phyloP scores from a whole-genome alignment of 2,329 filamentous ascomycete species.

The Aspergillus eucalypticola region DNA sequence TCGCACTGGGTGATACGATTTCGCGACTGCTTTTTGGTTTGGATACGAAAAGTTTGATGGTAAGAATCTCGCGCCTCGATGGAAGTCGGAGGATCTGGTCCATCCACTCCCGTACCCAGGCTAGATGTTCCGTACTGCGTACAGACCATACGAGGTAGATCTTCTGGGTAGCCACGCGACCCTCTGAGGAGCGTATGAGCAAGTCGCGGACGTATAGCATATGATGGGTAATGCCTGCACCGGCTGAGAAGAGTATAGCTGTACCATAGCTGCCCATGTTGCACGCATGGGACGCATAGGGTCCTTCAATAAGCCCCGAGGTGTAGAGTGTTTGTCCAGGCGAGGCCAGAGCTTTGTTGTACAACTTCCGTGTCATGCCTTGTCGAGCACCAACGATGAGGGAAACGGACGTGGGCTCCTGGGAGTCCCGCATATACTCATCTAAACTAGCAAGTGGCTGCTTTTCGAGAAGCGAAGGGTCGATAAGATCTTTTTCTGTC shows the following conservation, averaged over 20 bases:
- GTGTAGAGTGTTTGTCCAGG: slow-evolving; percentile 54
- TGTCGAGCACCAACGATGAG: slow-evolving; percentile 62
- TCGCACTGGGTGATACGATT: slow-evolving; percentile 57
- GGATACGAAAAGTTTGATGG: slow-evolving; percentile 64
- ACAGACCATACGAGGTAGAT: slow-evolving; percentile 66
- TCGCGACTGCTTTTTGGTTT: slow-evolving; percentile 58
- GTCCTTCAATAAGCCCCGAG: slow-evolving; percentile 62
- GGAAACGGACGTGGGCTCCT: slow-evolving; percentile 48
- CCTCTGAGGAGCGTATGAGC: slow-evolving; percentile 52
- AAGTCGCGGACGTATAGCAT: slow-evolving; percentile 62
- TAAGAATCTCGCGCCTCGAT: slow-evolving; percentile 58
- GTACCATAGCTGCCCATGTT: slow-evolving; percentile 63
- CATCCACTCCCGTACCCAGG: slow-evolving; percentile 68
- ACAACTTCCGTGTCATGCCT: slow-evolving; percentile 64
- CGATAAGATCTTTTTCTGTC: slow-evolving; percentile 21
- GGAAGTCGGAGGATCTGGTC: slow-evolving; percentile 63
- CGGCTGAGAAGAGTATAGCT: slow-evolving; percentile 65
- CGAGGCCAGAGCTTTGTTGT: slow-evolving; percentile 54
- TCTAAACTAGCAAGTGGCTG: slow-evolving; percentile 29
- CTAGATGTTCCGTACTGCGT: slow-evolving; percentile 59
- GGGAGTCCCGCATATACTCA: slow-evolving; percentile 22
- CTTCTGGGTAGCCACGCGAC: slow-evolving; percentile 58
- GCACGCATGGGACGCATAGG: slow-evolving; percentile 61
- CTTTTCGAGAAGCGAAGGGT: slow-evolving; percentile 35
- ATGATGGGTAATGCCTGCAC: slow-evolving; percentile 67